Conservation (phyloP, 202 grass and related monocot genomes). For the Cymbopogon flexuosus region DNA sequence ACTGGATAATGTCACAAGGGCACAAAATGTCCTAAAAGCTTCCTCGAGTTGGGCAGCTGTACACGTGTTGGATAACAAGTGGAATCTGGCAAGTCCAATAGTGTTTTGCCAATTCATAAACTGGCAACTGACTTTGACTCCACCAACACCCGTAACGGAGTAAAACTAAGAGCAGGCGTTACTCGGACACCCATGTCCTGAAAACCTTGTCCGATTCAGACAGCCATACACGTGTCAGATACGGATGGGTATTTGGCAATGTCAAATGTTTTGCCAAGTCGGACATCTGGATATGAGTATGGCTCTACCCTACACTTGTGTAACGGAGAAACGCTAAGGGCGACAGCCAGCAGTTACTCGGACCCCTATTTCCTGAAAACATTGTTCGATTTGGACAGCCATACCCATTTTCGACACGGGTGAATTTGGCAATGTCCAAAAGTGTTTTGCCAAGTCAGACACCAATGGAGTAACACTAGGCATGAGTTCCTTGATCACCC, state of each 20-base stretch:
- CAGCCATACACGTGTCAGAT: not conserved
- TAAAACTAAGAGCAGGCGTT: not conserved
- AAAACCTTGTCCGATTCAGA: not conserved
- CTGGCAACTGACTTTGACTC: not conserved
- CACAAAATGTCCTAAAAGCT: not conserved
- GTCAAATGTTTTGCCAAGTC: not conserved
- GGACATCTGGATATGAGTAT: not conserved
- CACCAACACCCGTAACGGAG: not conserved
- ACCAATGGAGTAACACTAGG: too few species aligned
- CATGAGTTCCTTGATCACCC: not conserved
- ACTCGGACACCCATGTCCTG: not conserved
- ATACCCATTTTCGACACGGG: not conserved
- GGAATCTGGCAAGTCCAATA: constrained; percentile 1
- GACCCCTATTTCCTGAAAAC: not conserved
- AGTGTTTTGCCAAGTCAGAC: not conserved
- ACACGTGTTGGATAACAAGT: not conserved
- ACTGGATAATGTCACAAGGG: not conserved
- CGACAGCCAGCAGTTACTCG: not conserved
- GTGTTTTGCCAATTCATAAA: not conserved
- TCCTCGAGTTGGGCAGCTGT: not conserved
- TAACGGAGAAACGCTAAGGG: not conserved
- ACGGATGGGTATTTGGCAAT: not conserved
- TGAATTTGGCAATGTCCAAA: not conserved
- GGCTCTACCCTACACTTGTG: not conserved
- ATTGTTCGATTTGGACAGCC: not conserved